Percentiles rank a stretch among this genome's conserved stretches.
These are phyloP conservation scores for Salvia miltiorrhiza DNA, from an alignment of 257 asterid genomes.

Conservation along the genomic window DNA sequence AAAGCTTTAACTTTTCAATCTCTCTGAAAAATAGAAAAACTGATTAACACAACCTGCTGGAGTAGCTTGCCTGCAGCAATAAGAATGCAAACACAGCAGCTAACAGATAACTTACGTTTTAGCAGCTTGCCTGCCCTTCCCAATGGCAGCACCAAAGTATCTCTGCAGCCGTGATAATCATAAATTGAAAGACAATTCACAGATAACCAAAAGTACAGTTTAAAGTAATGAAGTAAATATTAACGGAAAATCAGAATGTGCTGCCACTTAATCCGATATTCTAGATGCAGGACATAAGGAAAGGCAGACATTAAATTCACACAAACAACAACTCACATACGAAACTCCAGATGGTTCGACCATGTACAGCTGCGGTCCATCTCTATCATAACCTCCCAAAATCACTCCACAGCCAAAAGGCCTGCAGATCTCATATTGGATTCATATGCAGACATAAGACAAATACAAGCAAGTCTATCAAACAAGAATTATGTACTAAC, in stretches of 20 bases:
- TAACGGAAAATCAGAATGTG: background rate
- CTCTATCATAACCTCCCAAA: conserved; percentile 84
- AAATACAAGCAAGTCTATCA: no score
- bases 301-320: no score
- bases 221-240: background rate
- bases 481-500: no score
- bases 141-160: conserved; percentile 91
- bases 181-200: conserved; percentile 1
- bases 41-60: conserved; percentile 19
- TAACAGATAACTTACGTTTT: conserved; percentile 60
- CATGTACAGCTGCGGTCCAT: conserved; percentile 82
- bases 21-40: conserved; percentile 44
- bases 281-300: background rate
- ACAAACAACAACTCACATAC: conserved; percentile 49
- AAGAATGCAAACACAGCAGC: no score
- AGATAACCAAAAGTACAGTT: background rate
- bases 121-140: conserved; percentile 96
- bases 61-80: no score
- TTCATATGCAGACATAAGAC: no score
- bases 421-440: no score
- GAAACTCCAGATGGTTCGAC: conserved; percentile 86
- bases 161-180: conserved; percentile 60
- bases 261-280: background rate
- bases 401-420: conserved; percentile 91
- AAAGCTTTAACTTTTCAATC: conserved; percentile 84